phyloP scores from a whole-genome alignment of 306 rosid genomes.

The Glycine latifolia region DNA sequence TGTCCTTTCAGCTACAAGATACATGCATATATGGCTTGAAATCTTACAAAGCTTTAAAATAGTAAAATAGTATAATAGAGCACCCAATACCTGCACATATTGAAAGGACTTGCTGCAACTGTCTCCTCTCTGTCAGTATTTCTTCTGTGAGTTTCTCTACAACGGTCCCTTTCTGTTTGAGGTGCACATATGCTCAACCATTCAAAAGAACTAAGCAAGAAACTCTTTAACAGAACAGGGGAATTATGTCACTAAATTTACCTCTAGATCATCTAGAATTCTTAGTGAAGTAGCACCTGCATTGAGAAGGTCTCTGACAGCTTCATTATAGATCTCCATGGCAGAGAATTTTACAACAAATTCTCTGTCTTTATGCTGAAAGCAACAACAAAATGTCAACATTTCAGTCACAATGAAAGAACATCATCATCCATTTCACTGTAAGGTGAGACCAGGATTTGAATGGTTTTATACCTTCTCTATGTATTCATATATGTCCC shows the following conservation, averaged over 20 bases:
- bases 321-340: slow-evolving; percentile 93
- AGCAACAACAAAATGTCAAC: slow-evolving; percentile 46
- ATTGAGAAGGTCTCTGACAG: slow-evolving; percentile 80
- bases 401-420: slow-evolving; percentile 26
- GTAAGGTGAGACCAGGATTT: not conserved
- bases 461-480: slow-evolving; percentile 58
- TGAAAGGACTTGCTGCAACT: slow-evolving; percentile 70
- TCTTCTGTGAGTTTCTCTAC: slow-evolving; percentile 87
- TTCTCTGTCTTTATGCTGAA: slow-evolving; percentile 74
- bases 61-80: slow-evolving; percentile 13
- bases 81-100: slow-evolving; percentile 69
- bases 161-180: slow-evolving; percentile 80
- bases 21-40: slow-evolving; percentile 10
- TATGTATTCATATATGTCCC: slow-evolving; percentile 73
- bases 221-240: not conserved
- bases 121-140: slow-evolving; percentile 63
- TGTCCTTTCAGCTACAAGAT: slow-evolving; percentile 81
- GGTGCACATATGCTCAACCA: slow-evolving; percentile 29
- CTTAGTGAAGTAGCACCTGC: slow-evolving; percentile 64
- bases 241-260: slow-evolving; percentile 42
- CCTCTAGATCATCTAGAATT: slow-evolving; percentile 95
- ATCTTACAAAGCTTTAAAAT: slow-evolving; percentile 25
- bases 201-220: slow-evolving; percentile 34
- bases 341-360: slow-evolving; percentile 87
- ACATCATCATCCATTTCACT: not conserved